Conservation (phyloP, 371 early-diverging fungal species). For the Mortierella sp. region DNA sequence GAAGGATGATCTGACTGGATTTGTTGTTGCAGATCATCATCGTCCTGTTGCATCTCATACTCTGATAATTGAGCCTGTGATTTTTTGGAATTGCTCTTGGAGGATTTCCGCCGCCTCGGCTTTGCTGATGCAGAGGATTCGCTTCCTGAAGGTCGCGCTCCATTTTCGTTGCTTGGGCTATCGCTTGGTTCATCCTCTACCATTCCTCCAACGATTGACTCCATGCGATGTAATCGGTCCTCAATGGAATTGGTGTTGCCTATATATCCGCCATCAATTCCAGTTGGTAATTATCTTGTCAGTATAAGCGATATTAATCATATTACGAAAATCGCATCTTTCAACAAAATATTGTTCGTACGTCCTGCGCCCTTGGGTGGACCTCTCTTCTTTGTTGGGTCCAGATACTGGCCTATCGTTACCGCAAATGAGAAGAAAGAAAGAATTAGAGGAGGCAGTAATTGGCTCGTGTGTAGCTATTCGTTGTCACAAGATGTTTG, state of each 20-base stretch:
- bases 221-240: conserved; percentile 71
- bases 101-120: conserved; percentile 36
- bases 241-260: conserved; percentile 83
- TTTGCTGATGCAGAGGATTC: conserved; percentile 13
- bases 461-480: not conserved
- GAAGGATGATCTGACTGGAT: conserved; percentile 19
- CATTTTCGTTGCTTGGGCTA: conserved; percentile 43
- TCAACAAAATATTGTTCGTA: conserved; percentile 10
- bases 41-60: not conserved
- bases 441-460: not conserved
- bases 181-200: conserved; percentile 30
- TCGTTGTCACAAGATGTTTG: not conserved
- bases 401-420: conserved; percentile 43
- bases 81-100: conserved; percentile 10
- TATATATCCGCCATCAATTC: not conserved
- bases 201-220: conserved; percentile 63
- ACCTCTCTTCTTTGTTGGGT: conserved; percentile 54
- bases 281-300: too few relatives aligned
- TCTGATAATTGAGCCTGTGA: not conserved
- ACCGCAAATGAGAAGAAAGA: not conserved
- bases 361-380: conserved; percentile 57
- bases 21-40: conserved; percentile 40
- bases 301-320: not conserved
- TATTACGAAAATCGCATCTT: not conserved
- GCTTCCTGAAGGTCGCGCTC: not conserved